Conservation (phyloP, 352 stramenopile genomes). For the Phytophthora uliginosa region DNA sequence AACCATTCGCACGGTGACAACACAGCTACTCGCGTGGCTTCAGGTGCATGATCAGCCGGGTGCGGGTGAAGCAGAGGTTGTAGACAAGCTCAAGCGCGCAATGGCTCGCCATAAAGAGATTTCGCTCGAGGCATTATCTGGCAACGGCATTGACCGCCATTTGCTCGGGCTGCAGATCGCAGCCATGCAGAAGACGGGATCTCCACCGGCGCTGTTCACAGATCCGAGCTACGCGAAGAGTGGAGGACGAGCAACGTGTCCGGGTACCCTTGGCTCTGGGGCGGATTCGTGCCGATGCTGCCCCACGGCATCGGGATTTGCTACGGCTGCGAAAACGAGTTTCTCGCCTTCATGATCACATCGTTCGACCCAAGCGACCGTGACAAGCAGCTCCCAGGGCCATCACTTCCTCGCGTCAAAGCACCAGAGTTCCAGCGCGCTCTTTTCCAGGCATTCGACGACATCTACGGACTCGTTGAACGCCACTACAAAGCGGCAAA, state of each 20-base stretch:
- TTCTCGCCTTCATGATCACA: conserved; percentile 94
- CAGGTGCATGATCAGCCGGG: conserved; percentile 47
- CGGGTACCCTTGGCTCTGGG: conserved; percentile 96
- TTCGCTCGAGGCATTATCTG: conserved; percentile 70
- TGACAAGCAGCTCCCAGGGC: conserved; percentile 11
- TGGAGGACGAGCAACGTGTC: conserved; percentile 96
- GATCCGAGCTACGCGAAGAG: conserved; percentile 87
- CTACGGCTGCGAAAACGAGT: conserved; percentile 94
- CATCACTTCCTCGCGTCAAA: conserved; percentile 36
- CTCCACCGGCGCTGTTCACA: conserved; percentile 81
- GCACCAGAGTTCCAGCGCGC: conserved; percentile 55
- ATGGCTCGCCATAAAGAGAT: conserved; percentile 91
- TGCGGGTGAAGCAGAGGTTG: conserved; percentile 51
- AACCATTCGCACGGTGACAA: conserved; percentile 83
- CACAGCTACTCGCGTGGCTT: conserved; percentile 85
- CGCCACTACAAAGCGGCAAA: conserved; percentile 7
- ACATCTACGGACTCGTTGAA: conserved; percentile 58
- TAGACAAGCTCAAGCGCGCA: conserved; percentile 77
- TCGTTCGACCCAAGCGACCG: conserved; percentile 65
- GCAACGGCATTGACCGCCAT: conserved; percentile 92
- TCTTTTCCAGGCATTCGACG: conserved; percentile 67
- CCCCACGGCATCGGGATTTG: conserved; percentile 94
- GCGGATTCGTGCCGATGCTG: conserved; percentile 94
- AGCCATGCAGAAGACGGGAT: conserved; percentile 75
- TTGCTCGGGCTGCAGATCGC: conserved; percentile 94